Evolutionary conservation across 2,329 filamentous ascomycete genomes (phyloP), one percentile per base, ranked within the genome.

Genomic region (Diaporthe vexans): DNA sequence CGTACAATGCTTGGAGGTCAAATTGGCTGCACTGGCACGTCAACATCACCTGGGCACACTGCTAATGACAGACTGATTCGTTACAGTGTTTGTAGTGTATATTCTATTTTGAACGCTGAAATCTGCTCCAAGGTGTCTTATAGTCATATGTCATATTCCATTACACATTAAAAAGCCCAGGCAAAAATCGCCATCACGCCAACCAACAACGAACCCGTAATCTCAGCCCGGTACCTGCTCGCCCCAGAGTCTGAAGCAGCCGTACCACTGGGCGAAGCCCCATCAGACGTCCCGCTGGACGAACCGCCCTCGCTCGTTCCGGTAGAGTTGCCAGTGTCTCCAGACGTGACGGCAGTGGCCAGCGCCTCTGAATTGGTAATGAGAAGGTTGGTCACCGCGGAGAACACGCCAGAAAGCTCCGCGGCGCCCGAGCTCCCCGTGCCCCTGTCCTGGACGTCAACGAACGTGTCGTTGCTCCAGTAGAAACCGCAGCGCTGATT

Each of bases 211-310:
- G 63, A 54, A 4, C 87, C 89, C 61, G 88, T n/a, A 68, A 89
- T 85, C 4, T 84, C 86, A 0, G 87, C 87, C 9, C 88, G 88
- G 0, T 85, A 87, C 70, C 79, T 83, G 76, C 89, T 87, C 6
- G 80, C 86, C 1, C 63, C 63, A 40, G 63, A 54, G n/a, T n/a
- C 33, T 10, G 61, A 67, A 37, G 46, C 46, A 19, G 80, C 80
- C 0, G 86, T 88, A n/a, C 86, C 85, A 0, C 85, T 85, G 2
- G 85, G 81, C 0, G 81, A 79, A 46, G 87, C 79, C 0, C 85
- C 85, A 75, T 77, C 80, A 5, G 84, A 86, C 0, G 83, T 90
- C 52, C 90, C 90, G n/a, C 88, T 89, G 0, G 86, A 87, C 0
- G 67, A 73, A 19, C 86, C 86, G 0, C 86, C 88, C 0, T 86